Base-by-base conservation (phyloP, 2,329 filamentous ascomycete genomes). In the Epichloe gansuensis region DNA sequence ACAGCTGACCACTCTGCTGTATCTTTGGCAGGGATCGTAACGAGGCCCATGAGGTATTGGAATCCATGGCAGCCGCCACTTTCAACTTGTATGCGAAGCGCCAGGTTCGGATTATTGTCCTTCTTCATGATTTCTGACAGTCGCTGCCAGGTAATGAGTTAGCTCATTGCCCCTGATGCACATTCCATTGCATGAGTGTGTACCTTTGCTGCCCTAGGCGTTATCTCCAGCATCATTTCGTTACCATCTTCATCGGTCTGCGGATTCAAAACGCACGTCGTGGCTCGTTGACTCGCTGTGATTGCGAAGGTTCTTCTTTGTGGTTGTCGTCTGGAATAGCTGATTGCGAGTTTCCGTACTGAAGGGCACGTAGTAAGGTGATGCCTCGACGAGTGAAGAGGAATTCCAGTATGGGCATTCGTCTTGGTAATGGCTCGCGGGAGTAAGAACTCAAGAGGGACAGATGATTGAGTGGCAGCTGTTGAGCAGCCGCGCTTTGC, bases 41-140 rank as follows among this genome's bases (percentile, higher is more conserved):
- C 84, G 4, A 97, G 76, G 15, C 84, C 87, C 87, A 98, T 95
- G 46, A 95, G 73, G 65, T 98, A 98, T 66, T 98, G 93, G 68
- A 98, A 98, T 48, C 93, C 93, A 69, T 98, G 93, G 67, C 93
- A 98, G 52, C 93, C 93, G 57, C 93, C 93, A 52, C 85, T 89
- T 64, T 95, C 89, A 53, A 98, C 90, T 55, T 87, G 84, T 58
- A 98, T 87, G 50, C 91, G 87, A n/a, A 98, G 77, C 25, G 89
- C 87, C 35, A 95, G 80, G 61, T 86, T 75, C 2, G 88, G 87
- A 65, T 95, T 94, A 17, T 66, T 63, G 61, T 87, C 82, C 59
- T 82, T 80, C 39, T 70, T 63, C 76, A 88, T 89, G 56, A 93
- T 95, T 58, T 88, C 78, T 53, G 80, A 76, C 35, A 96, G 80